Base-by-base conservation (phyloP, 2,329 filamentous ascomycete species). In the Dichotomopilus funicola region DNA sequence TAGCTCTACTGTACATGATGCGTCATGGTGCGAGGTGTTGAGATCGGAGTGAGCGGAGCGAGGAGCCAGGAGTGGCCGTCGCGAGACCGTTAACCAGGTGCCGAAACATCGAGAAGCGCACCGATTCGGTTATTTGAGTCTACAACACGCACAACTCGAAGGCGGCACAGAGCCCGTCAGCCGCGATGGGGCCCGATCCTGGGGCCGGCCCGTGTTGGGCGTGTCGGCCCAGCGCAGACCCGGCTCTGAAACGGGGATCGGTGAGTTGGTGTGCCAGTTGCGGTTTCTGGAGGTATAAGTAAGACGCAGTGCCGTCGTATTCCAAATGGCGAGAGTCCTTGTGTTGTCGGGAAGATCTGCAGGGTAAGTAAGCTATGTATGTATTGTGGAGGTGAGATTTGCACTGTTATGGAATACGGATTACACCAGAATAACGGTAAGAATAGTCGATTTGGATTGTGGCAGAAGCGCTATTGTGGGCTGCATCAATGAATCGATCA, bases 121-220 rank as follows among this genome's bases (percentile, higher is more conserved):
- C 35, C 19, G 19, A 27, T 27, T 27, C 19, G 19, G 19, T 27
- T 27, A 27, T 27, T 27, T 27, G 19, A 27, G 19, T 27, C 19
- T 27, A 27, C 19, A 27, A 27, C 19, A 27, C 19, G 19, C 19
- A 27, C 19, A 27, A 50, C 19, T 49, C 43, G 56, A 53, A 45
- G 54, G 59, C 46, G 59, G 59, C 59, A 53, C 56, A 44, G 59
- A 40, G 35, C 33, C 45, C 27, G 12, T 11, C 41, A 47, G 56
- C 55, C 49, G 51, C 52, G 11, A 7, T 11, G 38, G 12, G 51
- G 42, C 54, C 54, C 38, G 41, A 47, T 55, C 44, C 51, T 52
- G 34, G 46, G 54, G 37, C 48, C 46, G 33, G 19, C 52, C 43
- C 36, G 52, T 19, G 33, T 42, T 31, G 48, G 45, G 45, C 46